Base-by-base conservation (phyloP, 306 rosid genomes). In the Cucurbita ficifolia region DNA sequence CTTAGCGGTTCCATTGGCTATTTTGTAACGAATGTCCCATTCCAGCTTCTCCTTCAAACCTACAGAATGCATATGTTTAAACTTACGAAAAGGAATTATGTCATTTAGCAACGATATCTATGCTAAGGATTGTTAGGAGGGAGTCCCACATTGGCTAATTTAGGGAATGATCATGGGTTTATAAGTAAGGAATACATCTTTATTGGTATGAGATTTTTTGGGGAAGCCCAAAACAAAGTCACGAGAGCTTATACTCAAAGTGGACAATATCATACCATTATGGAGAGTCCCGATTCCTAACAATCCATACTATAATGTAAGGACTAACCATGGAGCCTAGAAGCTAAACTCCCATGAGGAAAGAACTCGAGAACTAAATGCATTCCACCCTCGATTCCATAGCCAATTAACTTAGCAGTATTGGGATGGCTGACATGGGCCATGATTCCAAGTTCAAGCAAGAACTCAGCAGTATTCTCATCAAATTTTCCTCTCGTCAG, bases 361-460 rank as follows among this genome's bases (percentile, higher is more conserved):
- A 96, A 91, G 79, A 89, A 84, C 65, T 89, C 83, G 75, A 95
- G 97, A 74, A 95, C 96, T 24, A 95, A 80, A 82, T 87, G 84
- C 96, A 91, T 88, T 81, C 99, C 99, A 38, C 99, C 99, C 76
- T 95, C 91, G 45, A 91, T 88, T 2, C 99, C 97, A 83, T 91
- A 91, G 4, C 99, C 99, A 81, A 95, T 88, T 19, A 95, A 76
- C 83, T 85, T 90, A 9, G 96, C 91, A 38, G 97, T 91, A 61
- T 95, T 91, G 14, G 91, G 91, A 76, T 91, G 99, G 55, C 83
- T 89, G 52, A 95, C 89, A 76, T 91, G 97, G 0, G 84, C 99
- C 96, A 95, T 95, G 43, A 91, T 90, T 10, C 99, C 99, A 46
- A 95, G 87, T 79, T 95, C 97, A 76, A 89, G 81, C 72, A 95